A percentile compares a stretch with the other conserved stretches of the same genome.
Conservation (phyloP, 768 basidiomycete genomes). For the Lactarius hatsudake region DNA sequence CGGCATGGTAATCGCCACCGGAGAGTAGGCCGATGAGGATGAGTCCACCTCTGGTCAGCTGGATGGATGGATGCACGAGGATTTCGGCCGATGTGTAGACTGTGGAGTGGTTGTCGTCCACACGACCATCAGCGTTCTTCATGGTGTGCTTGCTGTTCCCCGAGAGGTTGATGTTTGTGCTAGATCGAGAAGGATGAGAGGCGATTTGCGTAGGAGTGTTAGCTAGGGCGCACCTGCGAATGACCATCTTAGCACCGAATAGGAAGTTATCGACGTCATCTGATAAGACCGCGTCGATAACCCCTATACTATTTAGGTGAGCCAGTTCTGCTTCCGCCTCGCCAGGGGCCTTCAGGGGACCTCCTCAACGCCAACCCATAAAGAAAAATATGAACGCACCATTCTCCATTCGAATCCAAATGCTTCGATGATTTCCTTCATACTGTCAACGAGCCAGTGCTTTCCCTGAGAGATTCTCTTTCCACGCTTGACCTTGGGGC, state of each 20-base stretch:
- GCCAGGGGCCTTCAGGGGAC: conserved; percentile 67
- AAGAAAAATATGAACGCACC: conserved; percentile 37
- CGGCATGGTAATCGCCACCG: conserved; percentile 89
- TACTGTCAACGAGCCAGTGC: conserved; percentile 67
- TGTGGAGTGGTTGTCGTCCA: conserved; percentile 67
- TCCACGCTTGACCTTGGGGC: conserved; percentile 77
- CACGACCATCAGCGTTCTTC: conserved; percentile 60
- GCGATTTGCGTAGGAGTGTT: not conserved
- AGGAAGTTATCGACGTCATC: conserved; percentile 94
- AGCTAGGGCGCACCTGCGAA: conserved; percentile 64
- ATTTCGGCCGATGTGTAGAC: conserved; percentile 42
- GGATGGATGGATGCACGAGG: conserved; percentile 44
- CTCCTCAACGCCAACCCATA: not conserved
- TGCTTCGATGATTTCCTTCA: conserved; percentile 74
- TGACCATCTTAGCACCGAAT: conserved; percentile 80
- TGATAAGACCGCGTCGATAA: conserved; percentile 85
- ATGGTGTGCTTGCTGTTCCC: conserved; percentile 65
- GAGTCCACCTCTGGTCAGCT: conserved; percentile 62
- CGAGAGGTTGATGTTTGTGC: conserved; percentile 66
- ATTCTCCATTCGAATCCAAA: conserved; percentile 79
- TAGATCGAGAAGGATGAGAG: conserved; percentile 31
- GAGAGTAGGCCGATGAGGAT: conserved; percentile 81
- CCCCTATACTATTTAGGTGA: conserved; percentile 72
- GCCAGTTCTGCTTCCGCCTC: conserved; percentile 96
- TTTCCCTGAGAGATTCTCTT: conserved; percentile 61